These are phyloP conservation scores for Lactarius quietus DNA, from an alignment of 768 basidiomycete genomes.

Conservation along the genomic window DNA sequence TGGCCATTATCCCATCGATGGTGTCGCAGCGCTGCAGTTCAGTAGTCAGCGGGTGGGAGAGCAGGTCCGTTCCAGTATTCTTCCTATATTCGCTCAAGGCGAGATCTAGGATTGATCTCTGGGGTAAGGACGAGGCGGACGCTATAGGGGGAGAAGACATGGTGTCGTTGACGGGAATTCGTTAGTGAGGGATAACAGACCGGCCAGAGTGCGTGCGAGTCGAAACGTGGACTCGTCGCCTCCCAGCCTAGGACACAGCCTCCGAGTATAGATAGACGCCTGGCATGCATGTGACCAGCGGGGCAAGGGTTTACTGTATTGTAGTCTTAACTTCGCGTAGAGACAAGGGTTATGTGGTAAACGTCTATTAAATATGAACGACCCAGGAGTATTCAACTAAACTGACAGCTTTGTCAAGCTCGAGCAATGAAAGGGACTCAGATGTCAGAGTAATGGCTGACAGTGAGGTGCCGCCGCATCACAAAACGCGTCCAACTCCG, in stretches of 20 bases:
- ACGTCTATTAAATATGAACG: too few species aligned
- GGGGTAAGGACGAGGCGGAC: neutral
- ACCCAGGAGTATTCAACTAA: too few species aligned
- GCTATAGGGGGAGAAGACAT: neutral
- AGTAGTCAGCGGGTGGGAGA: neutral
- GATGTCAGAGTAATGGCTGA: too few species aligned
- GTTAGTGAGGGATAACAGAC: neutral
- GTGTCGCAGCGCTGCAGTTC: neutral
- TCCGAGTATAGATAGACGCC: too few species aligned
- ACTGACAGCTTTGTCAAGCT: too few species aligned
- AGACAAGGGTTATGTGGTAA: too few species aligned
- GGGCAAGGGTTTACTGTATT: too few species aligned
- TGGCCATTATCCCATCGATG: neutral
- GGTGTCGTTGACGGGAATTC: neutral
- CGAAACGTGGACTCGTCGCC: neutral
- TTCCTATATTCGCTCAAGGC: neutral
- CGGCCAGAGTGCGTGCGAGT: neutral
- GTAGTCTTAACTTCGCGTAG: too few species aligned
- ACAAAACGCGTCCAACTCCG: too few species aligned
- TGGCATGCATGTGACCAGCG: too few species aligned
- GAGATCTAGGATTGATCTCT: neutral
- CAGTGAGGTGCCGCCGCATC: too few species aligned
- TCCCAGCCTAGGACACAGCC: neutral
- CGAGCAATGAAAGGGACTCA: too few species aligned
- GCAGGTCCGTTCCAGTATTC: neutral